phyloP scores from a whole-genome alignment of 805 yeast genomes.

The Saccharomycopsis fibuligera region DNA sequence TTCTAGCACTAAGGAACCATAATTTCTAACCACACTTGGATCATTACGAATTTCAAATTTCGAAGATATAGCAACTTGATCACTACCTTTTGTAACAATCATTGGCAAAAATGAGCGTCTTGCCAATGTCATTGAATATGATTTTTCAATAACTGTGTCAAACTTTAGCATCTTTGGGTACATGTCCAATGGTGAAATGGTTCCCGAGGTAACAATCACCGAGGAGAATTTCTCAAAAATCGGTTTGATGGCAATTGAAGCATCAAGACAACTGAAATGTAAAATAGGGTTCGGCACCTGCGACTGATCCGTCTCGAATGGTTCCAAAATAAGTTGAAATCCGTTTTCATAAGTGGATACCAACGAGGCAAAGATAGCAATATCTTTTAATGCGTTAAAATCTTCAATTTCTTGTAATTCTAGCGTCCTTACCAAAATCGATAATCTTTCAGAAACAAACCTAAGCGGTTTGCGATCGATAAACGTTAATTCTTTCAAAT shows the following conservation, averaged over 20 bases:
- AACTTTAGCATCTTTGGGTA: slow-evolving; percentile 95
- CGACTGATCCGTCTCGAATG: slow-evolving; percentile 89
- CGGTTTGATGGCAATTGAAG: slow-evolving; percentile 96
- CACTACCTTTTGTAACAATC: slow-evolving; percentile 96
- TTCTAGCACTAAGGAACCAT: slow-evolving; percentile 87
- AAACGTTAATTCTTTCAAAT: slow-evolving; percentile 85
- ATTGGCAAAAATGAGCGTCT: slow-evolving; percentile 89
- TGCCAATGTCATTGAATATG: slow-evolving; percentile 93
- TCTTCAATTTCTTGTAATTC: slow-evolving; percentile 88
- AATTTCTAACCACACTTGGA: slow-evolving; percentile 95
- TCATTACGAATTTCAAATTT: slow-evolving; percentile 95
- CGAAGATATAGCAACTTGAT: slow-evolving; percentile 94
- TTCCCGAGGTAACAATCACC: slow-evolving; percentile 93
- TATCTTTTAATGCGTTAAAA: slow-evolving; percentile 86
- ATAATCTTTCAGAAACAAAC: slow-evolving; percentile 87
- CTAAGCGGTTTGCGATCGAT: slow-evolving; percentile 88
- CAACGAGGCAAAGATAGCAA: slow-evolving; percentile 93
- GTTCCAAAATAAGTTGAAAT: slow-evolving; percentile 85
- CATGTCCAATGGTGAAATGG: slow-evolving; percentile 98
- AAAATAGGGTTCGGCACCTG: slow-evolving; percentile 94
- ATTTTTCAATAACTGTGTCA: slow-evolving; percentile 88
- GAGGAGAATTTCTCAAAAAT: slow-evolving; percentile 90
- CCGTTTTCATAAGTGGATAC: slow-evolving; percentile 95
- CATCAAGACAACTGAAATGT: slow-evolving; percentile 91
- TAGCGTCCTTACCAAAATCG: slow-evolving; percentile 80